Base-by-base conservation (phyloP, 257 asterid genomes). In the Haberlea rhodopensis region DNA sequence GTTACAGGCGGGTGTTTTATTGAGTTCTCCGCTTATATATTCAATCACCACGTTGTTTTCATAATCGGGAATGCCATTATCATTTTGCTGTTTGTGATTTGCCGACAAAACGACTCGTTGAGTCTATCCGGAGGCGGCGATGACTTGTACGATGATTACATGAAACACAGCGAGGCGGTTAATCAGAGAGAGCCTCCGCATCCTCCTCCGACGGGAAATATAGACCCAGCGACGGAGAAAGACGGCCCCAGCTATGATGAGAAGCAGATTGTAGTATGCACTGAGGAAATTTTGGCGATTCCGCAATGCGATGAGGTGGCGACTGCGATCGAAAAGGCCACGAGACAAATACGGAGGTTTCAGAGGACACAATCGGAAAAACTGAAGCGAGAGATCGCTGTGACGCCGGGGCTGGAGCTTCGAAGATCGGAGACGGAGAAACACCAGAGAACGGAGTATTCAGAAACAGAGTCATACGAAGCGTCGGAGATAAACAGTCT, bases 341-440 rank as follows among this genome's bases (percentile, higher is more conserved):
- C 75, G 64, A 81, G 73, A 69, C 87, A 78, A 55, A 81, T 89
- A 9, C 72, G 70, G 75, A 79, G 68, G 82, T 84, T 89, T 32
- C 75, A 87, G 78, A 76, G 97, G 77, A 89, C 86, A 19, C 92
- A 89, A 57, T 84, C 97, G 19, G 96, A 77, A 77, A 92, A 66
- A 65, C 71, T 87, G 81, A 85, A 65, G 82, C 75, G 81, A 4
- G 89, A 80, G 59, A 85, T 85, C 2, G 51, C 75, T 6, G 68
- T 52, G 72, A 61, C 64, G 73, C 78, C 79, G n/a, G 57, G 6
- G 56, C 26, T 65, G 65, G 78, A 76, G 67, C 73, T 89, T 55
- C 80, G 84, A 60, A 75, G 92, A 48, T 91, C 95, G 73, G 92
- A 71, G 78, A 82, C 86, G 0, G 80, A 79, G 63, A 79, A 27